Evolutionary conservation across 1,139 yeast genomes (phyloP), one percentile per base, ranked within the genome.

Genomic region (Kodamaea plutei): DNA sequence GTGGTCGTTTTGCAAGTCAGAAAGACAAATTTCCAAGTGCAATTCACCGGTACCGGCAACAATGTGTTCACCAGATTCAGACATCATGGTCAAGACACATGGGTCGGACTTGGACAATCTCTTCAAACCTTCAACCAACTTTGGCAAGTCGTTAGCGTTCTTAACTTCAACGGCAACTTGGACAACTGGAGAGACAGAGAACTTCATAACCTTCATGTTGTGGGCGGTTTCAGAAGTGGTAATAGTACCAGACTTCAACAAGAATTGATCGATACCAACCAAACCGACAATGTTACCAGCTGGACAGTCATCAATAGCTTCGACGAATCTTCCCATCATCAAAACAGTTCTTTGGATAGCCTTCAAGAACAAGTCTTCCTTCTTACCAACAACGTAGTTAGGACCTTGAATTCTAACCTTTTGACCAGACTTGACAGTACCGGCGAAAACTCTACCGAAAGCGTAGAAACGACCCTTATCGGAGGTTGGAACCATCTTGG

Each of bases 381-480:
- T 91, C 80, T 82, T 85, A 70, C 98, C 98, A 68, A 94, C 95
- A 58, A 76, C 78, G 75, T 87, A 91, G 95, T 89, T 89, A 67
- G 97, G 98, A 76, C 98, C 98, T 79, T 91, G 98, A 64, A 91
- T 91, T 79, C 98, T 85, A 64, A 91, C 95, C 85, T 91, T 91
- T 80, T 83, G 89, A 74, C 98, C 98, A 59, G 96, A 85, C 69
- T 73, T 84, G 61, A 91, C 96, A 61, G 97, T 91, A 88, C 98
- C 98, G 57, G 97, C 84, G 78, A 91, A 91, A 69, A 91, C 97
- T 81, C 98, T 93, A 73, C 98, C 98, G 77, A 91, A 91, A 64
- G 98, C 98, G 83, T 88, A 91, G 95, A 91, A 91, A 79, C 98
- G 89, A 82, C 98, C 98, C 81, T 89, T 91, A 73, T 91, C 98